Base-by-base conservation (phyloP, 495 filamentous ascomycete species). In the Aspergillus mulundensis region DNA sequence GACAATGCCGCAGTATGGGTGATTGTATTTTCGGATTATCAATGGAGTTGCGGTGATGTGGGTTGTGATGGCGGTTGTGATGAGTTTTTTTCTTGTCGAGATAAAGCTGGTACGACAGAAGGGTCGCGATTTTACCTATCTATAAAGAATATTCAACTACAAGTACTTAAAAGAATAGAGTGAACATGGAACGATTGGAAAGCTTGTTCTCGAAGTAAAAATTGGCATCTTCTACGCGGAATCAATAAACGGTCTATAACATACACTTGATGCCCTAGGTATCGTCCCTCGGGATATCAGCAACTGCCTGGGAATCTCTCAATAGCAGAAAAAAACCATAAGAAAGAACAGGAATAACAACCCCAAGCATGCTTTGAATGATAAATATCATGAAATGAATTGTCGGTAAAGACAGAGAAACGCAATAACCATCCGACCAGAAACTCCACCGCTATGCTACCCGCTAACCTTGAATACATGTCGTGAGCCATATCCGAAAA, bases 401-500 rank as follows among this genome's bases (percentile, higher is more conserved):
- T 58, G 54, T 58, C 53, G 50, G 57, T 42, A 51, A 54, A 57
- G 52, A 44, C 63, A 56, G 60, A 62, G 48, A 51, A 65, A 57
- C 54, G 6, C 38, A 57, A 70, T 62, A 60, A 57, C 62, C 43
- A 46, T 54, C 38, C 18, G 54, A 60, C 54, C 42, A 60, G 73
- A 77, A 75, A 78, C 74, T 61, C 72, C 73, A 50, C 58, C 54
- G 64, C 71, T 78, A 78, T 77, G 72, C 72, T 40, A 40, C 61
- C 68, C 67, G 60, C 75, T 68, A 66, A 73, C 67, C 59, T 70
- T 80, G 73, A 87, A 87, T 39, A 80, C 66, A 69, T 87, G 85
- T 64, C 88, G 76, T 67, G 84, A 87, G 50, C 75, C 70, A 56
- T 80, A 87, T 58, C 85, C 87, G 48, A 89, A 84, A 20, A 81